Conservation (phyloP, 1,284 basidiomycete genomes). For the Rhodotorula sp. region DNA sequence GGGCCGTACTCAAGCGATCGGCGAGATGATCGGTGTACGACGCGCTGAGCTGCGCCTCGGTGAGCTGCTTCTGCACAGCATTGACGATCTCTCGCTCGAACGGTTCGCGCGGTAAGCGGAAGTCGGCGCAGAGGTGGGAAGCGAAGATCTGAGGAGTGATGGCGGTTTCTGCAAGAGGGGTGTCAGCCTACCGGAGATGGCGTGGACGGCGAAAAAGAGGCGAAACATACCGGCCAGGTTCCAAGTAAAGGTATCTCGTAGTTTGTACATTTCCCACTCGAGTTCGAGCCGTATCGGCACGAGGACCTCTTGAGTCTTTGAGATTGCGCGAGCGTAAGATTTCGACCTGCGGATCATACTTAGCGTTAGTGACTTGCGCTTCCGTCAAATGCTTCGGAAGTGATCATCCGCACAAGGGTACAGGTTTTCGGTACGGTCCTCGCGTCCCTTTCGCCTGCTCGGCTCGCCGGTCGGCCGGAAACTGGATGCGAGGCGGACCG, state of each 20-base stretch:
- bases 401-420: constrained; percentile 46
- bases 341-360: constrained; percentile 57
- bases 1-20: constrained; percentile 53
- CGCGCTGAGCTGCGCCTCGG: constrained; percentile 62
- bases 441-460: constrained; percentile 36
- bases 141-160: constrained; percentile 89
- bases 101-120: constrained; percentile 64
- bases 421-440: constrained; percentile 47
- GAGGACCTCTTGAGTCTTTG: constrained; percentile 68
- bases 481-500: constrained; percentile 8
- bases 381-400: not conserved
- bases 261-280: constrained; percentile 81
- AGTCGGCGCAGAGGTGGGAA: constrained; percentile 86
- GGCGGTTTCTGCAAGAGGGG: constrained; percentile 64
- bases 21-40: constrained; percentile 47
- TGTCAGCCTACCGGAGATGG: constrained; percentile 4
- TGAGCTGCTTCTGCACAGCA: constrained; percentile 81
- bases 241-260: constrained; percentile 97
- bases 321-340: constrained; percentile 60
- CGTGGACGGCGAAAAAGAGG: not conserved
- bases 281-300: constrained; percentile 93
- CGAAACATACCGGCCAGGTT: constrained; percentile 73
- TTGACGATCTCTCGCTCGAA: constrained; percentile 73
- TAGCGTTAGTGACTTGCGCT: constrained; percentile 3
- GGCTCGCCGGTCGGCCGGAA: constrained; percentile 27